Conservation (phyloP, 768 basidiomycete genomes). For the Ramaria rubella region DNA sequence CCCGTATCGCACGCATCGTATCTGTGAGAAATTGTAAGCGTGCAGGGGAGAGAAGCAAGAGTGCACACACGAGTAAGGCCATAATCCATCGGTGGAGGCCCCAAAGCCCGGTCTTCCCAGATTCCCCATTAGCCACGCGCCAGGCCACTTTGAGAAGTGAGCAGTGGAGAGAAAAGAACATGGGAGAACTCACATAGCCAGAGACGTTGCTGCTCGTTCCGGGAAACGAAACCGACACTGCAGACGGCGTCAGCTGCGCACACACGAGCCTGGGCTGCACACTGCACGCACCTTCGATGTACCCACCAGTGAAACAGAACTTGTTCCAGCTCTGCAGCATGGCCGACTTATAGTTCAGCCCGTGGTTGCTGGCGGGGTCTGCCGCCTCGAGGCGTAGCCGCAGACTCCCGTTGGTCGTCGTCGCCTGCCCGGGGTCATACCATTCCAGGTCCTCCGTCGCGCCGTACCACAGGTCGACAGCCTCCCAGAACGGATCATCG, state of each 20-base stretch:
- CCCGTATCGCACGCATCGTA: constrained; percentile 54
- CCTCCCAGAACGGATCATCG: constrained; percentile 69
- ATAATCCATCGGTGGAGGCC: constrained; percentile 72
- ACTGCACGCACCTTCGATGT: constrained; percentile 48
- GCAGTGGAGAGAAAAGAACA: background rate
- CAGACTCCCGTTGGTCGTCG: constrained; percentile 58
- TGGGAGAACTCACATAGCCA: constrained; percentile 36
- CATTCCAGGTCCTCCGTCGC: constrained; percentile 66
- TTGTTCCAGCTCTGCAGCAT: constrained; percentile 92
- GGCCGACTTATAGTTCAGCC: constrained; percentile 48
- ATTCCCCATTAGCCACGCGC: constrained; percentile 87
- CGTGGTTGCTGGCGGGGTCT: constrained; percentile 38
- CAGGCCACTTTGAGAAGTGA: constrained; percentile 76
- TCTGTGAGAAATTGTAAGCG: constrained; percentile 24
- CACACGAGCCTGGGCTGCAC: background rate
- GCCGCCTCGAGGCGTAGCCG: constrained; percentile 61
- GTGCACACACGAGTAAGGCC: constrained; percentile 53
- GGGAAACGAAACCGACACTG: constrained; percentile 48
- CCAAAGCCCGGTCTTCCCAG: constrained; percentile 75
- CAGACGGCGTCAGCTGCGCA: background rate
- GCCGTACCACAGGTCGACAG: constrained; percentile 66
- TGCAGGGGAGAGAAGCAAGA: background rate
- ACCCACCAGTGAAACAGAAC: constrained; percentile 50
- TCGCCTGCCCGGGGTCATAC: constrained; percentile 52
- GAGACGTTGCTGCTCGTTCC: constrained; percentile 47